Percentiles rank a stretch among this genome's conserved stretches.
Conservation (phyloP, 2,329 filamentous ascomycete species). For the Pseudogymnoascus pannorum region DNA sequence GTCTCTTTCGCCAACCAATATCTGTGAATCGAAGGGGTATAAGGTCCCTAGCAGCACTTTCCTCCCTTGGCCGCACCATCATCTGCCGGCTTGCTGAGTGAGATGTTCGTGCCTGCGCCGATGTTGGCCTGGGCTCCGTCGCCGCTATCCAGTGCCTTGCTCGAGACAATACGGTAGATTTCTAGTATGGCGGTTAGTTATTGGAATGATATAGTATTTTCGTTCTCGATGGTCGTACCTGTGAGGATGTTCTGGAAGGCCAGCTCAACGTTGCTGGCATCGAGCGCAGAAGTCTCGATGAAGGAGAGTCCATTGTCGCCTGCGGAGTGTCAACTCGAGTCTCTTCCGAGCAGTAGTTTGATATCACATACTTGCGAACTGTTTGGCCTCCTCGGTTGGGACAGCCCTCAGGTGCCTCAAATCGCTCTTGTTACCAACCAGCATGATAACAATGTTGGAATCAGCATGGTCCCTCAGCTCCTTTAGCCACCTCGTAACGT, state of each 20-base stretch:
- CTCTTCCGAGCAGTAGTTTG: not conserved
- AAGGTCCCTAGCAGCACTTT: slow-evolving; percentile 64
- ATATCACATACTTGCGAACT: slow-evolving; percentile 73
- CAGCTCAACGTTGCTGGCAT: slow-evolving; percentile 97
- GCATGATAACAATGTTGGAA: slow-evolving; percentile 98
- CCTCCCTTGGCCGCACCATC: slow-evolving; percentile 67
- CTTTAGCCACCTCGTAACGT: slow-evolving; percentile 98
- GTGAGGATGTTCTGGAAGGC: slow-evolving; percentile 99
- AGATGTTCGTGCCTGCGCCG: slow-evolving; percentile 72
- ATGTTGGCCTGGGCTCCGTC: slow-evolving; percentile 75
- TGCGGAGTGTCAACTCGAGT: slow-evolving; percentile 35
- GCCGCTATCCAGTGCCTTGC: slow-evolving; percentile 89
- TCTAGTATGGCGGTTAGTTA: slow-evolving; percentile 47
- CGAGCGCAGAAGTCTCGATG: slow-evolving; percentile 97
- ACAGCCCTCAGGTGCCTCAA: slow-evolving; percentile 96
- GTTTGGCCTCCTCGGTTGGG: slow-evolving; percentile 94
- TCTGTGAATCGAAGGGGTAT: slow-evolving; percentile 18
- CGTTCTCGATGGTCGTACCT: slow-evolving; percentile 48
- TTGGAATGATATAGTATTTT: not conserved
- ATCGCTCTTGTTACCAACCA: slow-evolving; percentile 99
- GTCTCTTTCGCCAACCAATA: slow-evolving; percentile 9
- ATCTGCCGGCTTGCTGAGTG: slow-evolving; percentile 79
- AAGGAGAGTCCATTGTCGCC: slow-evolving; percentile 98
- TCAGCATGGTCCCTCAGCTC: slow-evolving; percentile 97
- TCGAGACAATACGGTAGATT: slow-evolving; percentile 98